phyloP scores from a whole-genome alignment of 768 basidiomycete genomes.

The Trichaptum fuscoviolaceum region DNA sequence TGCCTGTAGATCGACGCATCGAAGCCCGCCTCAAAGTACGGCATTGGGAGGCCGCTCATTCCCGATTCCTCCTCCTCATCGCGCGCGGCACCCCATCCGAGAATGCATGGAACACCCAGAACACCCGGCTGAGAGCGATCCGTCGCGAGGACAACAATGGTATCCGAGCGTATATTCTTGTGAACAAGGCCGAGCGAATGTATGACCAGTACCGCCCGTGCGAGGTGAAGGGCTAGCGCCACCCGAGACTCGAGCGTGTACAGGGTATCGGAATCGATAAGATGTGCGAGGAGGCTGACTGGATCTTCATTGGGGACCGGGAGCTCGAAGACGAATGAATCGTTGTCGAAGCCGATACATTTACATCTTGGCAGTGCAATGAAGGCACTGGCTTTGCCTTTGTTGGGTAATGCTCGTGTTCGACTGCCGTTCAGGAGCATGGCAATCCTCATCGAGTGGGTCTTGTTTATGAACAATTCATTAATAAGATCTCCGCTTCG shows the following conservation, averaged over 20 bases:
- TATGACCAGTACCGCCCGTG: background rate
- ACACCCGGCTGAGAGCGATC: background rate
- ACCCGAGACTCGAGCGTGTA: constrained; percentile 1
- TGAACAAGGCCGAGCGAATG: background rate
- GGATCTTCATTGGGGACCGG: background rate
- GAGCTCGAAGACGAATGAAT: background rate
- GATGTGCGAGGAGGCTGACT: background rate
- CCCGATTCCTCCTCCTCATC: background rate
- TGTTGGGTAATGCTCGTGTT: background rate
- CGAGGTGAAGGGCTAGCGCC: background rate
- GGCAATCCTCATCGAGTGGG: background rate
- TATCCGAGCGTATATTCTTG: background rate
- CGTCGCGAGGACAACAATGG: constrained; percentile 1
- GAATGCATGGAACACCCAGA: background rate
- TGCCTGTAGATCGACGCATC: background rate
- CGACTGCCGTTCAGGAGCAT: background rate
- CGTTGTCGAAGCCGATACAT: background rate
- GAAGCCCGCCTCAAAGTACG: background rate
- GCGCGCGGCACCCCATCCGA: constrained; percentile 1
- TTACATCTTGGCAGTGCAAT: background rate
- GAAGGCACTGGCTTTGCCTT: background rate
- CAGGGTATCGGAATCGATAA: background rate
- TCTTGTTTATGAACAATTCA: background rate
- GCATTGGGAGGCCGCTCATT: background rate
- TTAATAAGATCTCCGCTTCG: background rate